Conservation (phyloP, 306 rosid genomes). For the Fragaria vesca region DNA sequence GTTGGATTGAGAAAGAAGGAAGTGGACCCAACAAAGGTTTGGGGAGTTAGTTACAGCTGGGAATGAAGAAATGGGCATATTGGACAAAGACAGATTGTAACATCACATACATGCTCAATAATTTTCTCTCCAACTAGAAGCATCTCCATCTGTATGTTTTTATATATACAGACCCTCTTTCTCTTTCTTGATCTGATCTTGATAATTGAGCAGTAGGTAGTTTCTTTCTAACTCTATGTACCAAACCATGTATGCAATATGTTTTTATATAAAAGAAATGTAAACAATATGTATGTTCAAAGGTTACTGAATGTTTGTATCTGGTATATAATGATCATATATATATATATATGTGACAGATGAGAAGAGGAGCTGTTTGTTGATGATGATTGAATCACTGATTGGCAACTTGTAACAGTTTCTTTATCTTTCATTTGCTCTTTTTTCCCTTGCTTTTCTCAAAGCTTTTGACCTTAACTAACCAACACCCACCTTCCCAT, state of each 20-base stretch:
- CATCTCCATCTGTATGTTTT: conserved; percentile 28
- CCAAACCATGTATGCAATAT: conserved; percentile 34
- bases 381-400: conserved; percentile 15
- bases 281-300: conserved; percentile 5
- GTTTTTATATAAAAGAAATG: conserved; percentile 27
- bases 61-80: conserved; percentile 49
- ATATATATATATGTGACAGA: conserved; percentile 30
- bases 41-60: conserved; percentile 58
- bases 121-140: conserved; percentile 38
- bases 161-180: conserved; percentile 31
- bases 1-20: conserved; percentile 25
- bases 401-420: conserved; percentile 1
- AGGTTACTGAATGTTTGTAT: conserved; percentile 47
- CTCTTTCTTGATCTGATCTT: conserved; percentile 57
- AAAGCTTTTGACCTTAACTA: neutral
- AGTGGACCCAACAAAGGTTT: conserved; percentile 38
- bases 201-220: conserved; percentile 44
- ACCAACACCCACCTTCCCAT: neutral
- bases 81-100: conserved; percentile 57
- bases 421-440: neutral
- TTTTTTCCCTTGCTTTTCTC: neutral
- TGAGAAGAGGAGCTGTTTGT: conserved; percentile 10
- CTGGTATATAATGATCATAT: conserved; percentile 25
- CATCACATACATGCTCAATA: conserved; percentile 50
- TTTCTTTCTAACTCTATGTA: conserved; percentile 24